Evolutionary conservation across 2,329 filamentous ascomycete species (phyloP).

Genomic region (Sporothrix schenckii): DNA sequence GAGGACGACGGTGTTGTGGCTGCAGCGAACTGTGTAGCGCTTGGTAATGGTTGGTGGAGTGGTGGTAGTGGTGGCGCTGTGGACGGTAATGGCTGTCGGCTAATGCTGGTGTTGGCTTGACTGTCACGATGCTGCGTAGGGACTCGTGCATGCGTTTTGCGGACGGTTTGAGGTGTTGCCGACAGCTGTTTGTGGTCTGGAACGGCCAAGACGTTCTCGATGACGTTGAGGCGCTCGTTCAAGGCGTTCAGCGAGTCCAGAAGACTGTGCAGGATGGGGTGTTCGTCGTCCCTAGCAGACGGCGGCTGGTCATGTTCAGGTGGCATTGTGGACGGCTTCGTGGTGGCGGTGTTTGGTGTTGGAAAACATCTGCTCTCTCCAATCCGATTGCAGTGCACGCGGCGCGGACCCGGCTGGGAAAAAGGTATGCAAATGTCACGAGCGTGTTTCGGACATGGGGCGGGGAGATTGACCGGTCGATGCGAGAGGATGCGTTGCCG

Average conservation of each 20-base stretch:
- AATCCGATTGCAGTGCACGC: slow-evolving; percentile 12
- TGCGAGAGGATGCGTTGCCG: neutral
- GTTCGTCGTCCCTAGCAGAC: slow-evolving; percentile 31
- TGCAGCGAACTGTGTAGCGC: neutral
- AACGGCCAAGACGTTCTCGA: slow-evolving; percentile 38
- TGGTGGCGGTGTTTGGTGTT: neutral
- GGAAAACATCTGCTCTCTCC: slow-evolving; percentile 2
- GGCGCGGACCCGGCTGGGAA: neutral
- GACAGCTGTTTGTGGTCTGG: slow-evolving; percentile 22
- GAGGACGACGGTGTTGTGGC: neutral
- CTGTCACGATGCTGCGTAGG: neutral
- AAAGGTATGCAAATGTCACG: neutral
- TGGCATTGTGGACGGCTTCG: neutral
- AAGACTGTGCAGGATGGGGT: slow-evolving; percentile 35
- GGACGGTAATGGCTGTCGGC: neutral
- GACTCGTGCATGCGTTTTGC: neutral
- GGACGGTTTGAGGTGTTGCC: neutral
- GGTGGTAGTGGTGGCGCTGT: neutral
- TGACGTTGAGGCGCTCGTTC: slow-evolving; percentile 41
- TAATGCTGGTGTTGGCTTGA: neutral
- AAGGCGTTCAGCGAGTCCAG: slow-evolving; percentile 41
- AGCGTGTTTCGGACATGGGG: slow-evolving; percentile 23
- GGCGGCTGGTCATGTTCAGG: neutral
- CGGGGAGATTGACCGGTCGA: slow-evolving; percentile 2
- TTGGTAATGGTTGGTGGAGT: neutral